Evolutionary conservation across 2,329 filamentous ascomycete species (phyloP).

Genomic region (Penicillium sp.): DNA sequence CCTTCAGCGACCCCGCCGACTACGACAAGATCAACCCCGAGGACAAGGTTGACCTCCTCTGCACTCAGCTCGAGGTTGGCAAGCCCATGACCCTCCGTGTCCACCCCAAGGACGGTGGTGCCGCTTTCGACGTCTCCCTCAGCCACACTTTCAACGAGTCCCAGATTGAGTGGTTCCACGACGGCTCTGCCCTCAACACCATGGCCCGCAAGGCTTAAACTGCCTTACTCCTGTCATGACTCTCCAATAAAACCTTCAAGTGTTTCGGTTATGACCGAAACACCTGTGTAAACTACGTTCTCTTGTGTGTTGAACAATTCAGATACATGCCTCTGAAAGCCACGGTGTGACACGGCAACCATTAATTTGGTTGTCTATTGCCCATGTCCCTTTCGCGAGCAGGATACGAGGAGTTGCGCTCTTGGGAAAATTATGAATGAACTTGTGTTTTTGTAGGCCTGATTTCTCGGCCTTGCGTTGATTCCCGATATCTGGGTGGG

Average conservation of each 20-base stretch:
- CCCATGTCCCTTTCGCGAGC: conserved; percentile 27
- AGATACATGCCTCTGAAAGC: conserved; percentile 8
- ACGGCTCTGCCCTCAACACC: conserved; percentile 94
- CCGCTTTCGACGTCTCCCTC: conserved; percentile 76
- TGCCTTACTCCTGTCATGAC: conserved; percentile 5
- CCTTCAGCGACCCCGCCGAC: conserved; percentile 89
- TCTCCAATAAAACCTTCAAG: conserved; percentile 8
- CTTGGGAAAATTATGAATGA: conserved; percentile 34
- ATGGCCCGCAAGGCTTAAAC: conserved; percentile 72
- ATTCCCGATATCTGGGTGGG: conserved; percentile 34
- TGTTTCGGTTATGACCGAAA: conserved; percentile 3
- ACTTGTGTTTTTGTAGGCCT: conserved; percentile 31
- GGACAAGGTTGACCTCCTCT: conserved; percentile 85
- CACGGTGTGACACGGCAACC: neutral
- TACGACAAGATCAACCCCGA: conserved; percentile 96
- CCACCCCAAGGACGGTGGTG: conserved; percentile 77
- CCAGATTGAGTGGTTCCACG: conserved; percentile 99
- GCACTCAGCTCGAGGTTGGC: conserved; percentile 85
- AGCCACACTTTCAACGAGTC: conserved; percentile 96
- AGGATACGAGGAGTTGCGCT: conserved; percentile 35
- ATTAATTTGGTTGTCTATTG: conserved; percentile 7
- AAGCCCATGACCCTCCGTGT: conserved; percentile 90
- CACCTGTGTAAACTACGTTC: conserved; percentile 27
- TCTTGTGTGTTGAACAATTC: conserved; percentile 28
- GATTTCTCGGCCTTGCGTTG: conserved; percentile 24